phyloP scores from a whole-genome alignment of 768 basidiomycete genomes.

The Leccinum truebloodii region DNA sequence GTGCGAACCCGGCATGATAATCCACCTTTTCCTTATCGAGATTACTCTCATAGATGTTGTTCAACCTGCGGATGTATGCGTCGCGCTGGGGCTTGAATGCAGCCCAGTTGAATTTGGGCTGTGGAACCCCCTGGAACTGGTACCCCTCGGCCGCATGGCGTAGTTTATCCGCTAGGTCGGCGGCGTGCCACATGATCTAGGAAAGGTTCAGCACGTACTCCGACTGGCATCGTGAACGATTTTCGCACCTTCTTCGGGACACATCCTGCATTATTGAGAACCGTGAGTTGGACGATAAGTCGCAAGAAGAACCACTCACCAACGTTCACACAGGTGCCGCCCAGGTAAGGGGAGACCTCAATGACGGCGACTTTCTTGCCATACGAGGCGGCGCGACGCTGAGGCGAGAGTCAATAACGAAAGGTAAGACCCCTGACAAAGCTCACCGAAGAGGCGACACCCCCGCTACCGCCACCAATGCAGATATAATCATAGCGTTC shows the following conservation, averaged over 20 bases:
- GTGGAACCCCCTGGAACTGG: conserved; percentile 60
- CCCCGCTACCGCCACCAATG: conserved; percentile 93
- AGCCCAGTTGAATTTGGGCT: conserved; percentile 82
- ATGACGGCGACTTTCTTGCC: conserved; percentile 93
- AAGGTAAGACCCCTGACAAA: conserved; percentile 3
- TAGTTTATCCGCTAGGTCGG: conserved; percentile 85
- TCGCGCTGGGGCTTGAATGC: conserved; percentile 93
- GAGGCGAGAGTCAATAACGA: not conserved
- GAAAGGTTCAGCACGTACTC: conserved; percentile 1
- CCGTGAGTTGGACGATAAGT: conserved; percentile 3
- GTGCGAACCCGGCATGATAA: conserved; percentile 76
- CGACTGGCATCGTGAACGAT: not conserved
- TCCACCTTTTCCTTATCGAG: conserved; percentile 87
- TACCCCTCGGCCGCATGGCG: conserved; percentile 72
- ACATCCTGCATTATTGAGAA: conserved; percentile 60
- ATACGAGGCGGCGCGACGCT: conserved; percentile 91
- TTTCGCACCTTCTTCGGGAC: conserved; percentile 88
- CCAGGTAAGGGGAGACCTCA: conserved; percentile 71
- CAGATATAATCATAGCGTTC: conserved; percentile 84
- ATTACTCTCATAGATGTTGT: conserved; percentile 90
- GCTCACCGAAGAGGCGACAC: conserved; percentile 81
- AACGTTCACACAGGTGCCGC: conserved; percentile 98
- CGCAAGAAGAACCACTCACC: conserved; percentile 50
- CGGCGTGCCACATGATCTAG: conserved; percentile 98
- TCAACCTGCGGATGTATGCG: conserved; percentile 88